A percentile compares a stretch with the other conserved stretches of the same genome.
These are phyloP conservation scores for Peterozyma toletana DNA, from an alignment of 805 yeast species.

Conservation along the genomic window DNA sequence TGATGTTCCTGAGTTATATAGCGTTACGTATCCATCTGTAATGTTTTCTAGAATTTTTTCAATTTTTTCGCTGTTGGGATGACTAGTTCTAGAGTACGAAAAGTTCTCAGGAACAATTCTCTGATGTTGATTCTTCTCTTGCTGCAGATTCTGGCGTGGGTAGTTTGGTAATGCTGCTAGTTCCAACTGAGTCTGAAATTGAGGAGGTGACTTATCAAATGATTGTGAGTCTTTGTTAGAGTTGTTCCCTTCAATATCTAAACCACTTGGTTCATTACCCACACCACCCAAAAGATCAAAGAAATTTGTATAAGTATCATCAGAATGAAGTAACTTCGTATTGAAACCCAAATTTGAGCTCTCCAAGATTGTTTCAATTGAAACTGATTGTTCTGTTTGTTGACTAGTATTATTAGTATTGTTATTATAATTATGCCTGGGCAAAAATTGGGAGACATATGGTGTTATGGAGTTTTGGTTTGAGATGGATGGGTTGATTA, in stretches of 20 bases:
- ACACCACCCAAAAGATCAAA: constrained; percentile 9
- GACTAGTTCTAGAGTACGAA: constrained; percentile 33
- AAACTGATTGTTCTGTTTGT: background rate
- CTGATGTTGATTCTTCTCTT: background rate
- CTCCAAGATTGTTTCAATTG: background rate
- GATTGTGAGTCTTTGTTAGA: background rate
- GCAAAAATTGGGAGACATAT: background rate
- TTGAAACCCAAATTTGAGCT: constrained; percentile 22
- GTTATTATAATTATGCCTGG: background rate
- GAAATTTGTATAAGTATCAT: constrained; percentile 17
- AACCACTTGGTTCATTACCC: background rate
- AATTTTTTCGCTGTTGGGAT: constrained; percentile 39
- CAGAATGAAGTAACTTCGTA: constrained; percentile 27
- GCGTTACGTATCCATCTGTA: constrained; percentile 36
- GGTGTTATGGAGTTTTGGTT: background rate
- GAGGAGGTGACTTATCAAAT: background rate
- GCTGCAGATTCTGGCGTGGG: background rate
- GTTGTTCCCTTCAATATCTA: constrained; percentile 9
- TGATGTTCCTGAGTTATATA: constrained; percentile 43
- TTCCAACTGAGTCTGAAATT: background rate
- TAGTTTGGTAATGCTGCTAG: background rate
- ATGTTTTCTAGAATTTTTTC: constrained; percentile 38
- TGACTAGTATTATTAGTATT: too few relatives aligned
- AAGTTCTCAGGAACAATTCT: constrained; percentile 17
- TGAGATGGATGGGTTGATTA: background rate